Conservation (phyloP, 202 grass and related monocot species). For the Musa balbisiana region DNA sequence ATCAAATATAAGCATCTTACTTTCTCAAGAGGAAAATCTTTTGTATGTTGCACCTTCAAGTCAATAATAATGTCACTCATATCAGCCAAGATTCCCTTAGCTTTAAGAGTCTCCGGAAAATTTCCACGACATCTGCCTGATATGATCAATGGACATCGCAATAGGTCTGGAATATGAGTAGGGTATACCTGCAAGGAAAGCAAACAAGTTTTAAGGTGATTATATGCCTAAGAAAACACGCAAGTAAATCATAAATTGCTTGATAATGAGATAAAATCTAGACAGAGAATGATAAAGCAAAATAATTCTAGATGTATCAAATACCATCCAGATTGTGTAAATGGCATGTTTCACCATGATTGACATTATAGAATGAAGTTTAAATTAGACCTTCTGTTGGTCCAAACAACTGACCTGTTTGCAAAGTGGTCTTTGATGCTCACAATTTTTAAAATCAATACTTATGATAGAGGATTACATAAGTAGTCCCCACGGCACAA, state of each 20-base stretch:
- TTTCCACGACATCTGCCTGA: conserved; percentile 85
- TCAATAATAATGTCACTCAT: conserved; percentile 70
- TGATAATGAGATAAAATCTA: background rate
- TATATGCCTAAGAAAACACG: background rate
- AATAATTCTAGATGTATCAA: background rate
- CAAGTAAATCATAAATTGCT: background rate
- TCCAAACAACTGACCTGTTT: too few species aligned
- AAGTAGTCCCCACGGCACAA: too few species aligned
- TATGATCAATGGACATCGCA: conserved; percentile 53
- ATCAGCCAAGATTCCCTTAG: conserved; percentile 73
- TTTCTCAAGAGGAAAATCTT: conserved; percentile 78
- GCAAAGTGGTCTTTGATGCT: too few species aligned
- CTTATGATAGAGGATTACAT: too few species aligned
- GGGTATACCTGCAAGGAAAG: conserved; percentile 48
- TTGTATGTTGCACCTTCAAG: conserved; percentile 61
- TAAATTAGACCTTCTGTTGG: too few species aligned
- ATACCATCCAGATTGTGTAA: too few species aligned
- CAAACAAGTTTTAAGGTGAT: background rate
- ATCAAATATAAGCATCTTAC: conserved; percentile 33
- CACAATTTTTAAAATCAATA: too few species aligned
- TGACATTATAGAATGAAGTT: too few species aligned
- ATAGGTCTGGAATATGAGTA: conserved; percentile 67
- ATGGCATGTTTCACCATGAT: too few species aligned
- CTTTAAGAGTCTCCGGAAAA: conserved; percentile 52
- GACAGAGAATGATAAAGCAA: background rate